Conservation (phyloP, 2,329 filamentous ascomycete species). For the Pseudogymnoascus sp. region DNA sequence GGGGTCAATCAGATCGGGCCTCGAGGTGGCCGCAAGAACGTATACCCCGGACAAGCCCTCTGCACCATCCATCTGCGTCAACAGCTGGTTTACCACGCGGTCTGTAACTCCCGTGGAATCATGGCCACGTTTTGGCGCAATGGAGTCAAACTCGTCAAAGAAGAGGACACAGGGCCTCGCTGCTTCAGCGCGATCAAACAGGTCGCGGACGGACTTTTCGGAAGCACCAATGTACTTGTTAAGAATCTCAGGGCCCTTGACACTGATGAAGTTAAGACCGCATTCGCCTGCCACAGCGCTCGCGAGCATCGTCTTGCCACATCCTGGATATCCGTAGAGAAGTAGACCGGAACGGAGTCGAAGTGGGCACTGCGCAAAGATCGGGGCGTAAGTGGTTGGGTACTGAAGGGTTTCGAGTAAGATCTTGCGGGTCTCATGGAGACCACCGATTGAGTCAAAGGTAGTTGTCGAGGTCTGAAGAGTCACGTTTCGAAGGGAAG, state of each 20-base stretch:
- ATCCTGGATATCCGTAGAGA: constrained; percentile 91
- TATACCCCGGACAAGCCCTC: constrained; percentile 94
- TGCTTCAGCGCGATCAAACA: constrained; percentile 87
- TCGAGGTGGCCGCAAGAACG: constrained; percentile 85
- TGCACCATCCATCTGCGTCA: constrained; percentile 98
- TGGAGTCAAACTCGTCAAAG: constrained; percentile 98
- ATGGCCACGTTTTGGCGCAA: constrained; percentile 93
- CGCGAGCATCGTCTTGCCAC: constrained; percentile 91
- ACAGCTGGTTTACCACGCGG: constrained; percentile 92
- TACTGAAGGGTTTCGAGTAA: constrained; percentile 93
- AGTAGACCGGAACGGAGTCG: constrained; percentile 89
- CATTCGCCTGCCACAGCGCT: constrained; percentile 97
- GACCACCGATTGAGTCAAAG: constrained; percentile 85
- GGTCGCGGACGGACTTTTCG: constrained; percentile 89
- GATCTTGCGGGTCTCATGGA: constrained; percentile 80
- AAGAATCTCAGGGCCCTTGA: constrained; percentile 95
- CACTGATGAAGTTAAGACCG: constrained; percentile 94
- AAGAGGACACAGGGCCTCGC: constrained; percentile 92
- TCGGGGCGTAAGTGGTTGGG: constrained; percentile 94
- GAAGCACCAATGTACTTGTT: constrained; percentile 99
- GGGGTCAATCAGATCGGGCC: constrained; percentile 92
- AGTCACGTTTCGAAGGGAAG: constrained; percentile 88
- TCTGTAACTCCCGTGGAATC: constrained; percentile 98
- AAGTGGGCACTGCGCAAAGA: constrained; percentile 91
- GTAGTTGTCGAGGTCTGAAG: constrained; percentile 88